Evolutionary conservation across 2,329 filamentous ascomycete species (phyloP).

Genomic region (Fusarium redolens): DNA sequence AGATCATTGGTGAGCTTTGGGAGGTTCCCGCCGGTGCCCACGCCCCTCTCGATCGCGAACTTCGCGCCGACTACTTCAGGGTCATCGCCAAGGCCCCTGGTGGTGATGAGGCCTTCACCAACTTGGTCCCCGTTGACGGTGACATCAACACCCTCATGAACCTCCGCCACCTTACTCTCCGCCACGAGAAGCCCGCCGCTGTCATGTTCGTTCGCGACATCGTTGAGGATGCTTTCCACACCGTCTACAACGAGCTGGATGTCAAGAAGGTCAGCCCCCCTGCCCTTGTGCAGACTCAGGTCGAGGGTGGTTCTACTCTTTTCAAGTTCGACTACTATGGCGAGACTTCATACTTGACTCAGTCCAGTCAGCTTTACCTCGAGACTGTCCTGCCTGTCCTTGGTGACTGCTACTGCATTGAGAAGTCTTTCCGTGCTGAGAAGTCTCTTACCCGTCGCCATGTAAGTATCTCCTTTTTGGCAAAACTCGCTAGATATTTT

Average conservation of each 20-base stretch:
- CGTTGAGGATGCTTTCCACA: slow-evolving; percentile 83
- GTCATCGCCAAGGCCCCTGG: slow-evolving; percentile 78
- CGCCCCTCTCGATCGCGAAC: slow-evolving; percentile 85
- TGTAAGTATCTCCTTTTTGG: slow-evolving; percentile 30
- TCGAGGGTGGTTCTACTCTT: slow-evolving; percentile 91
- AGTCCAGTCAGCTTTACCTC: slow-evolving; percentile 96
- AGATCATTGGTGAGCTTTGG: slow-evolving; percentile 84
- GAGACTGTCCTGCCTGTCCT: slow-evolving; percentile 92
- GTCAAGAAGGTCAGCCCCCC: slow-evolving; percentile 89
- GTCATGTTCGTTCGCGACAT: slow-evolving; percentile 89
- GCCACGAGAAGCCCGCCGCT: slow-evolving; percentile 84
- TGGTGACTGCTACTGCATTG: slow-evolving; percentile 96
- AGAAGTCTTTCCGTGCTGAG: slow-evolving; percentile 98
- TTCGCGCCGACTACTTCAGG: slow-evolving; percentile 90
- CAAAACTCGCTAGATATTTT: neutral
- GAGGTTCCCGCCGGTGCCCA: slow-evolving; percentile 83
- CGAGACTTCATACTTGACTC: slow-evolving; percentile 91
- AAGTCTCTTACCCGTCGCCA: slow-evolving; percentile 95
- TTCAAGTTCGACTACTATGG: slow-evolving; percentile 92
- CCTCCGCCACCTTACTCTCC: slow-evolving; percentile 85
- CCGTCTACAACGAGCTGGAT: slow-evolving; percentile 79
- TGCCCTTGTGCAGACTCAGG: slow-evolving; percentile 93
- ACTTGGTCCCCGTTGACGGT: slow-evolving; percentile 61
- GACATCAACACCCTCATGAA: slow-evolving; percentile 71
- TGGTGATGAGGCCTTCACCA: slow-evolving; percentile 92